These are phyloP conservation scores for Pythium folliculosum DNA, from an alignment of 352 stramenopile genomes.

Conservation along the genomic window DNA sequence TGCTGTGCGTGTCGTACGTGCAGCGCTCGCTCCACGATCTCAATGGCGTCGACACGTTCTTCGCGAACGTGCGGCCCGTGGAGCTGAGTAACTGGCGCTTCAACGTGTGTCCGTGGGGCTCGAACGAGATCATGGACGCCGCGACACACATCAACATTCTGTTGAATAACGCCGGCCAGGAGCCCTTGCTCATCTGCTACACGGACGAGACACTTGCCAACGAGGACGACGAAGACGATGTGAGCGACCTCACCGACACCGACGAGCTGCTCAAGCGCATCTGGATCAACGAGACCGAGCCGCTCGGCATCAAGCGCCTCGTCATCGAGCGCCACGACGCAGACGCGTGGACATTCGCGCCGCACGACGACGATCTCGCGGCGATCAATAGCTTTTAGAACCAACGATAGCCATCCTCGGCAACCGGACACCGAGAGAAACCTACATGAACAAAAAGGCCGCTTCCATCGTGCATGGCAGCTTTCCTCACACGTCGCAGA, in stretches of 20 bases:
- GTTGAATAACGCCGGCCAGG: neutral
- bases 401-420: neutral
- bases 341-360: conserved; percentile 2
- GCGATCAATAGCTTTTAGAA: conserved; percentile 14
- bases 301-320: conserved; percentile 1
- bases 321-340: conserved; percentile 10
- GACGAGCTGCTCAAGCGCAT: conserved; percentile 13
- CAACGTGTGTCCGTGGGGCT: conserved; percentile 14
- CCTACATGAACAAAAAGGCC: no score
- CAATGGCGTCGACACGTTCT: conserved; percentile 1
- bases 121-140: conserved; percentile 2
- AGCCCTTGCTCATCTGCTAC: conserved; percentile 11
- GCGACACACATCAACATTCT: neutral
- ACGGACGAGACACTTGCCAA: neutral
- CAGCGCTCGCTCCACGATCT: conserved; percentile 19
- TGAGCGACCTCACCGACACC: conserved; percentile 5
- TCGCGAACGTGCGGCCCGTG: conserved; percentile 9
- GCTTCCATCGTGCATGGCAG: no score
- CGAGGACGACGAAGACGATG: neutral
- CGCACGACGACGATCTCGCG: neutral
- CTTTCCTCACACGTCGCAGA: conserved; percentile 2
- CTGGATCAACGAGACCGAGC: neutral
- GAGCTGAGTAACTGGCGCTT: conserved; percentile 11
- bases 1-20: conserved; percentile 19
- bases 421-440: no score